Base-by-base conservation (phyloP, 2,329 filamentous ascomycete species). In the Pseudogymnoascus sp. region DNA sequence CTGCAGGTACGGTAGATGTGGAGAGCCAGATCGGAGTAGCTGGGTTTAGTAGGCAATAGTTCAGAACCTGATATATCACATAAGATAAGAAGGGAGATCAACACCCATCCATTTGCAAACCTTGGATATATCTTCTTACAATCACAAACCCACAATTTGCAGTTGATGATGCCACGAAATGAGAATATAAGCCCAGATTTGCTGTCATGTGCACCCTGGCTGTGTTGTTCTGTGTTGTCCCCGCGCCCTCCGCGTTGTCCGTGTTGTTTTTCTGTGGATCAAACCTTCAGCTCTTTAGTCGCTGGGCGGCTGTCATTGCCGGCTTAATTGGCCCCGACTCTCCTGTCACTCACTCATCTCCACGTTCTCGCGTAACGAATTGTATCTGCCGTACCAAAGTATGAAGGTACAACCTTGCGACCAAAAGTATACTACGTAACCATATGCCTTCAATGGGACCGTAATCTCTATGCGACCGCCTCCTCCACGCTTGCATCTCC, bases 261-360 rank as follows among this genome's bases (percentile, higher is more conserved):
- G 11, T 47, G 38, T 42, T 26, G 40, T 47, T 47, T 9, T 50
- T 7, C 47, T 31, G 47, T 57, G 47, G 47, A 57, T 57, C 47
- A 15, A 13, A 36, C 13, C 13, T 57, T 21, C 8, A 15, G 17
- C 19, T 21, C 17, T 44, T 10, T 19, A 44, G 40, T 53, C 47
- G 26, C 26, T 53, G 21, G 47, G 26, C 47, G 47, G 47, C 47
- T 57, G 47, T 33, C 47, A 57, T 33, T 57, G 26, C 47, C 47
- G 47, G 47, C 47, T 33, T n/a, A 57, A 57, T 33, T 57, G 47
- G 47, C 47, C 47, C 47, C 47, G 47, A 57, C 26, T 57, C 44
- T 57, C 47, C 47, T 57, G 47, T 57, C 47, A 57, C 47, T 57
- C 47, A 33, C 47, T 57, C 47, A 53, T 57, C 47, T 57, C 47